Conservation (phyloP, 2,329 filamentous ascomycete species). For the Fusarium nurragi region DNA sequence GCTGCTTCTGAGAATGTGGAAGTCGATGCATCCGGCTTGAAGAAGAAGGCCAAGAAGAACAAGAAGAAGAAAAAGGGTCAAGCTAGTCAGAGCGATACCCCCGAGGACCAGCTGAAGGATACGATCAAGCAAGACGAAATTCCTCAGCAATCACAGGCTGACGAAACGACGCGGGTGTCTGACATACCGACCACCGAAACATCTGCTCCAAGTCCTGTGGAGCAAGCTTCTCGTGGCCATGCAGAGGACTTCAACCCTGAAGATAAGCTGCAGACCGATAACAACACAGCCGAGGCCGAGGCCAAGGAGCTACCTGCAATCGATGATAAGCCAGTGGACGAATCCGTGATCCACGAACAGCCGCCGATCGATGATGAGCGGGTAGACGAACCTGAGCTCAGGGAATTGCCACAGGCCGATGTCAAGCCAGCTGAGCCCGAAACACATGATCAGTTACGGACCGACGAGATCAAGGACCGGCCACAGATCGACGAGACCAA, state of each 20-base stretch:
- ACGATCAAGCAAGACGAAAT: background rate
- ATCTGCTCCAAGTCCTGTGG: background rate
- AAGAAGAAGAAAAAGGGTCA: constrained; percentile 46
- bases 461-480: background rate
- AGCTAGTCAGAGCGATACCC: constrained; percentile 11
- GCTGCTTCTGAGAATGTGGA: constrained; percentile 14
- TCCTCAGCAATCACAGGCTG: background rate
- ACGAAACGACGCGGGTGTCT: background rate
- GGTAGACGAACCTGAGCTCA: background rate
- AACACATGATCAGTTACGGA: background rate
- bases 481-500: background rate
- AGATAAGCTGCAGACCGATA: background rate
- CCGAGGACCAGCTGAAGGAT: constrained; percentile 10
- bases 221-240: background rate
- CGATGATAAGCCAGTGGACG: background rate
- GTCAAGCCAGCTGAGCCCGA: background rate
- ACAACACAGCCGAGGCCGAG: background rate
- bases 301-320: background rate
- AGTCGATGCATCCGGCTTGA: constrained; percentile 11
- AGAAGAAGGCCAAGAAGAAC: constrained; percentile 49
- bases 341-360: background rate
- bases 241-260: background rate
- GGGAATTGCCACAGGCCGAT: background rate
- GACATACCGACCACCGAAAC: background rate
- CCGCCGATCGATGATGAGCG: background rate